Evolutionary conservation across 768 basidiomycete genomes (phyloP).

Genomic region (Xerocomellus chrysenteron): DNA sequence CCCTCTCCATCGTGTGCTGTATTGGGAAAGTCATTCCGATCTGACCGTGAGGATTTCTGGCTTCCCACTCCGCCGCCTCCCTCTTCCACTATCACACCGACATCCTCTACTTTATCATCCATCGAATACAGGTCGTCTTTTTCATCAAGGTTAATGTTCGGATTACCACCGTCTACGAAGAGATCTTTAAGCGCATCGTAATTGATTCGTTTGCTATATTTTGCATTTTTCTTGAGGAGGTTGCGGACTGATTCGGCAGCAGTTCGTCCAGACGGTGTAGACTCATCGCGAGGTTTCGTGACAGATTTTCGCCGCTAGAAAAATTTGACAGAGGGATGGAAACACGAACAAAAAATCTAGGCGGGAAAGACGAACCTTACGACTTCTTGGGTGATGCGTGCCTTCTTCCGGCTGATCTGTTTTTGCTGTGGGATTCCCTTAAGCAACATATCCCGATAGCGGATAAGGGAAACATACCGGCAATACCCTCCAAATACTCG

Average conservation of each 20-base stretch:
- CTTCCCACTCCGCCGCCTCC: slow-evolving; percentile 38
- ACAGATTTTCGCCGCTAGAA: slow-evolving; percentile 65
- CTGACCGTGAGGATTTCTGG: slow-evolving; percentile 35
- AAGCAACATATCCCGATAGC: slow-evolving; percentile 36
- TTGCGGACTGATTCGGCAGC: slow-evolving; percentile 36
- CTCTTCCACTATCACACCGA: slow-evolving; percentile 37
- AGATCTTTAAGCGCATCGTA: slow-evolving; percentile 85
- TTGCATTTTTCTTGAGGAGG: slow-evolving; percentile 80
- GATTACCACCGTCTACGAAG: slow-evolving; percentile 48
- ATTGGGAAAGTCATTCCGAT: slow-evolving; percentile 4
- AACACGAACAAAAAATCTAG: slow-evolving; percentile 25
- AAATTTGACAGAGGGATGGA: slow-evolving; percentile 7
- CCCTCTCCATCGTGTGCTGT: slow-evolving; percentile 20
- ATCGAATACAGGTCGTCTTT: slow-evolving; percentile 54
- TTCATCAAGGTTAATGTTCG: slow-evolving; percentile 35
- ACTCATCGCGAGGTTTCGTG: slow-evolving; percentile 70
- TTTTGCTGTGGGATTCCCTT: slow-evolving; percentile 60
- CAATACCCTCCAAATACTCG: slow-evolving; percentile 86
- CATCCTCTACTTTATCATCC: slow-evolving; percentile 47
- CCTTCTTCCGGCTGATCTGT: slow-evolving; percentile 51
- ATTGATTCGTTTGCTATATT: slow-evolving; percentile 91
- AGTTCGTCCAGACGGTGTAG: slow-evolving; percentile 46
- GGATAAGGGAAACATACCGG: slow-evolving; percentile 44
- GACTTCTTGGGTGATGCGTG: slow-evolving; percentile 50
- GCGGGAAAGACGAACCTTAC: slow-evolving; percentile 71